Percentiles rank a stretch among this genome's conserved stretches.
Conservation (phyloP, 2,329 filamentous ascomycete species). For the Phoma sp. region DNA sequence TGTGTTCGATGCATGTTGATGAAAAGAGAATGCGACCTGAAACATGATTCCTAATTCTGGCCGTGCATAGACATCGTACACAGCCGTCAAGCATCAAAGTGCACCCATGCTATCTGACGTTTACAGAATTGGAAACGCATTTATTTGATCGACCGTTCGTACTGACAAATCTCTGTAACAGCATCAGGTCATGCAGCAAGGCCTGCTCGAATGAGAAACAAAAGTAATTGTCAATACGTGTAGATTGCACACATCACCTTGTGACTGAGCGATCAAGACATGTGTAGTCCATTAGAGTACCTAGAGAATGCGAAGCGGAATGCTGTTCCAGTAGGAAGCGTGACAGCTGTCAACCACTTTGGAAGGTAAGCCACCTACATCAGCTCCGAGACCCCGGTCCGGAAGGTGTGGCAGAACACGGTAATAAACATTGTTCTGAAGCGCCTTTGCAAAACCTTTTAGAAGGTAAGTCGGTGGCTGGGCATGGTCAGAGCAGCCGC, state of each 20-base stretch:
- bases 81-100: neutral
- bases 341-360: slow-evolving; percentile 17
- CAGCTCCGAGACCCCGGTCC: slow-evolving; percentile 5
- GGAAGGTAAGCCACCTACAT: slow-evolving; percentile 17
- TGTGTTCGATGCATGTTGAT: no score
- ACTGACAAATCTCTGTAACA: neutral
- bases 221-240: neutral
- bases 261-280: neutral
- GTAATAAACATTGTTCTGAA: neutral
- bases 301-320: neutral
- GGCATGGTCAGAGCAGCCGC: slow-evolving; percentile 11
- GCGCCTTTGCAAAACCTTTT: neutral
- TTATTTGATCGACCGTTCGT: neutral
- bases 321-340: slow-evolving; percentile 7
- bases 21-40: no score
- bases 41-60: no score
- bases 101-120: neutral
- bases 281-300: neutral
- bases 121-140: neutral
- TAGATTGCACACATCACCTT: neutral
- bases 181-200: neutral
- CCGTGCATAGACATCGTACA: no score
- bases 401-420: slow-evolving; percentile 1
- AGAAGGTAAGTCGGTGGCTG: slow-evolving; percentile 9
- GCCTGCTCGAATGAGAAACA: neutral